Evolutionary conservation across 2,329 filamentous ascomycete species (phyloP), one percentile per base, ranked within the genome.

Genomic region (Fusarium annulatum): DNA sequence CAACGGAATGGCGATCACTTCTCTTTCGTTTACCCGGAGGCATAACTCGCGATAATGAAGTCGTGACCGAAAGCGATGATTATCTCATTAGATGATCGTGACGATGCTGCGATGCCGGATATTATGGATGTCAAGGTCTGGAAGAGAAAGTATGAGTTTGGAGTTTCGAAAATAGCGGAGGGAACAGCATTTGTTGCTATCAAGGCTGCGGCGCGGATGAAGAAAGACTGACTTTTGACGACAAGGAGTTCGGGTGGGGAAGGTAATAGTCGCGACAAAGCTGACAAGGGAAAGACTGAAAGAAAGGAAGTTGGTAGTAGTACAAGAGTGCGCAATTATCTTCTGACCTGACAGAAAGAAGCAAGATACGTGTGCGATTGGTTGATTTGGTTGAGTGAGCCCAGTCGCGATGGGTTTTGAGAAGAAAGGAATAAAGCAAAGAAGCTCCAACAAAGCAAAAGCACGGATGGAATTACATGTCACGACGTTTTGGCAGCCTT

Each of bases 21-120:
- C 88, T 86, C 86, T 90, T 91, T 77, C 89, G 86, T 82, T 90
- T 90, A 58, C 56, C 56, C 34, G 86, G 85, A 83, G 87, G 85
- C 88, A 90, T 90, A 69, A 76, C 78, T 79, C 76, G 71, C 67
- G 72, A 74, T 70, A 61, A 67, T 61, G 61, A 63, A 67, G 67
- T 67, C 23, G 58, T 39, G 55, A 42, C 63, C 39, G 49, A 41
- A 53, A 46, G 48, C 65, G 62, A 61, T 72, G 71, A 72, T 77
- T 81, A 82, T 77, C 72, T 80, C 82, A 83, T 83, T 81, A 75
- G 80, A 71, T 67, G 39, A 39, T 52, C 56, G 77, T 52, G 57
- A 39, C 58, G 60, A 55, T 58, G 46, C 39, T 42, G 41, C 38
- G 26, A 56, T 64, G 53, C 26, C 56, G 34, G 55, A 61, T 45